Evolutionary conservation across 2,329 filamentous ascomycete species (phyloP).

Genomic region (Periconia digitata): DNA sequence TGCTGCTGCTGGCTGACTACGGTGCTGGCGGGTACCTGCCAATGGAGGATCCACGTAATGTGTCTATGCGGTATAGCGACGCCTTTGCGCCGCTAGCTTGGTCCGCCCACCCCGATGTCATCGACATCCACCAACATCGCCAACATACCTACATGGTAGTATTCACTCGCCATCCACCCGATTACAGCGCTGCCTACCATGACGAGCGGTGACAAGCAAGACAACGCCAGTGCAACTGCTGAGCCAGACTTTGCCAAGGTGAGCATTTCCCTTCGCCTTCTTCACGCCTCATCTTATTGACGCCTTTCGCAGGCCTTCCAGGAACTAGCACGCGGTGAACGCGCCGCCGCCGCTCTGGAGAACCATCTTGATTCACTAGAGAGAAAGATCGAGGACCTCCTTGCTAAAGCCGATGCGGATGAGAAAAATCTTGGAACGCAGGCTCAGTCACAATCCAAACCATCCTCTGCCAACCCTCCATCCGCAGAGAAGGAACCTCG

Average conservation of each 20-base stretch:
- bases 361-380: slow-evolving; percentile 57
- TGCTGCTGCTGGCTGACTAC: neutral
- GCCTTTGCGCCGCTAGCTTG: slow-evolving; percentile 6
- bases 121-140: slow-evolving; percentile 7
- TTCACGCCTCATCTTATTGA: neutral
- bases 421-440: slow-evolving; percentile 31
- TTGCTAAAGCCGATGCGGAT: slow-evolving; percentile 52
- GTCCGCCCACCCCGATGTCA: slow-evolving; percentile 12
- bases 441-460: slow-evolving; percentile 14
- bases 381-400: slow-evolving; percentile 56
- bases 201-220: slow-evolving; percentile 35
- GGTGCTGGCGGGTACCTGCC: neutral
- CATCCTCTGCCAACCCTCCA: slow-evolving; percentile 4
- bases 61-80: slow-evolving; percentile 9
- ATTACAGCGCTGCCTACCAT: slow-evolving; percentile 12
- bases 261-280: neutral
- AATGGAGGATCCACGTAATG: slow-evolving; percentile 7
- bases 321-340: slow-evolving; percentile 57
- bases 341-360: slow-evolving; percentile 57
- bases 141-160: slow-evolving; percentile 1
- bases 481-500: neutral
- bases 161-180: slow-evolving; percentile 9
- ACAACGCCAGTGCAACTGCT: slow-evolving; percentile 18
- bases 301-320: slow-evolving; percentile 47
- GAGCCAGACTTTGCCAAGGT: slow-evolving; percentile 42